Base-by-base conservation (phyloP, 768 basidiomycete species). In the Terana coerulea region DNA sequence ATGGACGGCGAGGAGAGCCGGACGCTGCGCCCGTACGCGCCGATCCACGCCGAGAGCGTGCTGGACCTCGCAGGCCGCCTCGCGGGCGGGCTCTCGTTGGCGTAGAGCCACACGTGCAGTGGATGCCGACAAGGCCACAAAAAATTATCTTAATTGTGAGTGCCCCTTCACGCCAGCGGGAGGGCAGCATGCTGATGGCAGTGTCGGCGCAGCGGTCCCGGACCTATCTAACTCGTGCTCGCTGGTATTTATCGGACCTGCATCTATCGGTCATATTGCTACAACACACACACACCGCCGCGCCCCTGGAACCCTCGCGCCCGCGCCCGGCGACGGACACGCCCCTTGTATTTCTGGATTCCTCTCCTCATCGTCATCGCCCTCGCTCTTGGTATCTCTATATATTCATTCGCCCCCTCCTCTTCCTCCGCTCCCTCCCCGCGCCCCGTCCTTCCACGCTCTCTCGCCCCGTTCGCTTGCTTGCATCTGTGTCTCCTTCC, bases 1-100 rank as follows among this genome's bases (percentile, higher is more conserved):
- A 60, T 90, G 34, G 86, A 86, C 52, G 83, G 83, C 17, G 84
- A 87, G 59, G 87, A 90, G 67, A 80, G 73, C 61, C 78, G 77
- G 57, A 75, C 72, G 26, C 65, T 83, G 14, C 28, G 44, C 11
- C 44, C 44, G 44, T 46, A 46, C 30, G 44, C 44, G 17, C 44
- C 44, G 15, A 46, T 46, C 30, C 44, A 46, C 30, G 24, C 14
- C 26, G 44, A 46, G n/a, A 26, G 42, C 26, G 9, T 46, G 26
- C 4, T 3, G 44, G 44, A 46, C 4, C 44, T 46, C 44, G 44
- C 28, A 17, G 30, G 44, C 6, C 28, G 44, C 14, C 44, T 46
- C 30, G 44, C 44, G 44, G 15, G 44, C n/a, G 39, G 39, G 6
- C 39, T 40, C 17, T 21, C 39, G 39, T 31, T 46, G 17, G 44